Conservation (phyloP, 352 stramenopile species). For the Phytophthora crassamura region DNA sequence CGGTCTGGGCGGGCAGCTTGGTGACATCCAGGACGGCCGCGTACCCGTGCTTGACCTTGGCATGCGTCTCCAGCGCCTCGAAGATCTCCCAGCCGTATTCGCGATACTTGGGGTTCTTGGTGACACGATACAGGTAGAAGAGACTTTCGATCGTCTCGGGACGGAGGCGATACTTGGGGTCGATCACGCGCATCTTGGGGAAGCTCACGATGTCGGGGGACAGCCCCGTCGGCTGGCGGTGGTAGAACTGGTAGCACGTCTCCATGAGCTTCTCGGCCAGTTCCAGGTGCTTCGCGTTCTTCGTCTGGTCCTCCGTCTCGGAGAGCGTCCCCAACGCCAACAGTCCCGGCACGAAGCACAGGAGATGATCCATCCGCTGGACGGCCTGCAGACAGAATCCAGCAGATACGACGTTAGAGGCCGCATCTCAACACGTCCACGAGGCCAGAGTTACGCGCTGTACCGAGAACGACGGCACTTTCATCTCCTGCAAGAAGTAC, state of each 20-base stretch:
- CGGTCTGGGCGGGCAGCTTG: constrained; percentile 53
- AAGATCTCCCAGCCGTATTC: constrained; percentile 98
- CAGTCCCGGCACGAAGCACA: constrained; percentile 95
- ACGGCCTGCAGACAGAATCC: constrained; percentile 20
- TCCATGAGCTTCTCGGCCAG: constrained; percentile 91
- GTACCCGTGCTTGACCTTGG: constrained; percentile 91
- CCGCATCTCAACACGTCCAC: not conserved
- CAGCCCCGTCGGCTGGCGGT: constrained; percentile 91
- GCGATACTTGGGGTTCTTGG: constrained; percentile 93
- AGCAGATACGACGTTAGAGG: constrained; percentile 11
- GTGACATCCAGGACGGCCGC: constrained; percentile 67
- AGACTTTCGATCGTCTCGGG: constrained; percentile 97
- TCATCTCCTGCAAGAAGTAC: constrained; percentile 75
- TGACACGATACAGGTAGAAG: constrained; percentile 96
- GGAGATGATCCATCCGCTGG: constrained; percentile 96
- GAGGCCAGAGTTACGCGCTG: constrained; percentile 20
- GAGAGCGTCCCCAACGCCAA: constrained; percentile 93
- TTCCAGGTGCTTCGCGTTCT: constrained; percentile 86
- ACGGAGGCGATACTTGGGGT: constrained; percentile 93
- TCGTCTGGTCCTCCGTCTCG: constrained; percentile 59
- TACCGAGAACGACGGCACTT: constrained; percentile 55
- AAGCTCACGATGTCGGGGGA: constrained; percentile 95
- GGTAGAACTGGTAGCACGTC: constrained; percentile 97
- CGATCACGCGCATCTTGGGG: constrained; percentile 57
- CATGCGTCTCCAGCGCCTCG: constrained; percentile 92